A percentile compares a stretch with the other conserved stretches of the same genome.
Evolutionary conservation across 2,329 filamentous ascomycete genomes (phyloP).

Genomic region (Dichotomopilus funicola): DNA sequence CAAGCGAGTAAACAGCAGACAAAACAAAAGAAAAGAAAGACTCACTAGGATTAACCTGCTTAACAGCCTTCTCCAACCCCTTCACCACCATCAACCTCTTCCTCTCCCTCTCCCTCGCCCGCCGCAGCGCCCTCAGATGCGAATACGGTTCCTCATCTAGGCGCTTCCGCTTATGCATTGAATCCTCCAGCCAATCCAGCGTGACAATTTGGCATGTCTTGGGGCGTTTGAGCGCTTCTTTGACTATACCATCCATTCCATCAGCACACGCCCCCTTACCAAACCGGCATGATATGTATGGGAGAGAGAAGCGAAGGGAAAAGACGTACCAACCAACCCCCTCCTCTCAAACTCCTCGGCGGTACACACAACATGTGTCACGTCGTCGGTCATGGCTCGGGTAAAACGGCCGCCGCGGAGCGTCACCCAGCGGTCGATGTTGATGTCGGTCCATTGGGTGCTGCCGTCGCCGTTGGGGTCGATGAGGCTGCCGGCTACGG

Average conservation of each 20-base stretch:
- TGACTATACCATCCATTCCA: slow-evolving; percentile 27
- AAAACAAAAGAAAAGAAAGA: slow-evolving; percentile 7
- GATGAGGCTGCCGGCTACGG: slow-evolving; percentile 50
- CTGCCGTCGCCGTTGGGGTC: slow-evolving; percentile 26
- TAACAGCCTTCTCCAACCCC: slow-evolving; percentile 31
- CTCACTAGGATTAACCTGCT: slow-evolving; percentile 45
- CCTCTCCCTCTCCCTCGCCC: slow-evolving; percentile 35
- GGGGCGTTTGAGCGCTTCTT: slow-evolving; percentile 30
- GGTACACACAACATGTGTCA: slow-evolving; percentile 69
- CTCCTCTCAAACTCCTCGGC: slow-evolving; percentile 51
- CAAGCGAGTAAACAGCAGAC: background rate
- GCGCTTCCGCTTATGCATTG: slow-evolving; percentile 26
- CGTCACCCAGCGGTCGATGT: slow-evolving; percentile 61
- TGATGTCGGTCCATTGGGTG: slow-evolving; percentile 38
- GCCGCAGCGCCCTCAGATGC: slow-evolving; percentile 23
- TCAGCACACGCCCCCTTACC: no score
- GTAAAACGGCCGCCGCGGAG: slow-evolving; percentile 54
- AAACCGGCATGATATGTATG: no score
- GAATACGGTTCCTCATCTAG: slow-evolving; percentile 35
- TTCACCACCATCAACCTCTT: slow-evolving; percentile 28
- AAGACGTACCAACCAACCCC: slow-evolving; percentile 30
- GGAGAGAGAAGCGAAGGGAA: background rate
- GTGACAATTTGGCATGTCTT: slow-evolving; percentile 38
- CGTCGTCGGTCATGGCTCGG: slow-evolving; percentile 34
- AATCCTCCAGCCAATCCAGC: slow-evolving; percentile 49